Conservation (phyloP, 108 stramenopile genomes). For the Fistulifera pelliculosa region DNA sequence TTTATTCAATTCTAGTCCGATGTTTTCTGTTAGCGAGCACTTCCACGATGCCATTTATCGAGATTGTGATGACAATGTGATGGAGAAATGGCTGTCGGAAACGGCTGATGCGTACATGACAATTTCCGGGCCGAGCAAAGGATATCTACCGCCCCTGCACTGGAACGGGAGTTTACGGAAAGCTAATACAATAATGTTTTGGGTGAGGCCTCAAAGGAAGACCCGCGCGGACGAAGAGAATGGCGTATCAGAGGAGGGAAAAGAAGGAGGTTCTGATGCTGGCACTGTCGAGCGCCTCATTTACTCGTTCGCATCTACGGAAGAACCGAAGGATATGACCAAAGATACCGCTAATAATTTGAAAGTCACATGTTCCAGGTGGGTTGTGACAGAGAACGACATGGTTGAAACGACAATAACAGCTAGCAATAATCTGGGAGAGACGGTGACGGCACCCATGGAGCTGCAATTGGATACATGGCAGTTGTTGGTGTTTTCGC, state of each 20-base stretch:
- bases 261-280: conserved; percentile 1
- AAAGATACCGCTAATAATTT: conserved; percentile 24
- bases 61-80: no score
- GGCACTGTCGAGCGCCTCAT: conserved; percentile 11
- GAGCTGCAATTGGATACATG: conserved; percentile 55
- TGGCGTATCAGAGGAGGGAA: conserved; percentile 3
- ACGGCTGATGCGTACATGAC: conserved; percentile 5
- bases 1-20: no score
- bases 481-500: conserved; percentile 63
- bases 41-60: no score
- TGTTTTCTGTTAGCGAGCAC: no score
- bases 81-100: no score
- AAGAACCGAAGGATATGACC: conserved; percentile 13
- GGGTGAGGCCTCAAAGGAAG: conserved; percentile 48
- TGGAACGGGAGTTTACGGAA: conserved; percentile 76
- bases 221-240: conserved; percentile 7
- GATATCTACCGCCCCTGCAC: conserved; percentile 43
- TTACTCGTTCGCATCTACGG: conserved; percentile 53
- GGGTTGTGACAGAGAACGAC: conserved; percentile 1
- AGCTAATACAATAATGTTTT: conserved; percentile 65
- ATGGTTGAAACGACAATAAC: conserved; percentile 13
- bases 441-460: conserved; percentile 38
- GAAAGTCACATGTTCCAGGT: conserved; percentile 24
- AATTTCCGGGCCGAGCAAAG: neutral
- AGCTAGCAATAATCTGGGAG: neutral